Evolutionary conservation across 768 basidiomycete genomes (phyloP), one percentile per base, ranked within the genome.

Genomic region (Lactarius tabidus): DNA sequence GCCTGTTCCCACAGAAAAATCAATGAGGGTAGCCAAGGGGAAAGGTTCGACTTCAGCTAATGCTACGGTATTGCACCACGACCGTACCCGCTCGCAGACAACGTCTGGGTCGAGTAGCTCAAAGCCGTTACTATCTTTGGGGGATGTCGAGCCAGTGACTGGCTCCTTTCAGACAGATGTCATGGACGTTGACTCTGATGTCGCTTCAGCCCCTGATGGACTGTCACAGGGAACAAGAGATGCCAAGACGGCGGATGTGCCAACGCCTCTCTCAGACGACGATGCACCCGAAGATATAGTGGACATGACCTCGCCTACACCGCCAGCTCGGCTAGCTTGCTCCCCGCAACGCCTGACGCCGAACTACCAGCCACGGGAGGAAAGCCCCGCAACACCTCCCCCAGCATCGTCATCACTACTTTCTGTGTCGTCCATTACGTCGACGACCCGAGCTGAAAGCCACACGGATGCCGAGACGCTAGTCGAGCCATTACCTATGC

Each of bases 401-500:
- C 65, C 68, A 1, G 33, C 65, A 2, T 67, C 70, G 9, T 65
- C 68, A 14, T 63, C 69, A 26, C 35, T 64, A 15, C 69, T 62
- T 14, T 59, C 67, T 14, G 60, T 66, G 9, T 68, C 58, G 9
- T 66, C 64, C 58, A 53, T 43, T 26, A 64, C 53, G 52, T 70
- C 65, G 20, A 70, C 52, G 57, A 71, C 51, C 56, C 69, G 33
- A 36, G 67, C 31, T 59, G 60, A 65, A 33, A 38, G 33, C 29
- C 60, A 54, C 35, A 35, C 64, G 6, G 64, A 48, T 33, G 70
- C 71, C n/a, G 53, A 53, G 33, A 66, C 75, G 63, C 56, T 74
- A 67, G 61, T 73, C 53, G 38, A 72, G 20, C 56, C 65, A 53
- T 17, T 74, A 12, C 69, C 75, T 7, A 54, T 74, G 51, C 68